Base-by-base conservation (phyloP, 805 yeast genomes). In the Myxozyma nipponensis region DNA sequence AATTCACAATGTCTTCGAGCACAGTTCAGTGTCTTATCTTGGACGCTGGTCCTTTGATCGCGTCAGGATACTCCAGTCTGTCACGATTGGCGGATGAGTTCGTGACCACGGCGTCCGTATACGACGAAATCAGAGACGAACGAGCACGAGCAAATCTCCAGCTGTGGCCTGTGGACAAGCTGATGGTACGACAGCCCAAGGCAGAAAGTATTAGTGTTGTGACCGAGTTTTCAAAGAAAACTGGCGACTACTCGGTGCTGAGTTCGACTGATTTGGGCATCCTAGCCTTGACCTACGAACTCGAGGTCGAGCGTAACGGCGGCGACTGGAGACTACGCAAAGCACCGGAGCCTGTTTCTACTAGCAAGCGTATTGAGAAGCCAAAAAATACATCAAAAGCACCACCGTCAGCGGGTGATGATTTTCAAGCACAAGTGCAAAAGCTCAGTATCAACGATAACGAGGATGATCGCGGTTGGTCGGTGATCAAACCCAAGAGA, bases 41-140 rank as follows among this genome's bases (percentile, higher is more conserved):
- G 58, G 98, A 93, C 76, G 98, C 98, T 2, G 93, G 96, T 44
- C 98, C 98, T 4, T 72, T 93, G 59, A 85, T 93, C 60, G 84
- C 95, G 1, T 95, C 87, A 62, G 76, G 93, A 3, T 86, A 86
- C 10, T 76, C 89, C 2, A 77, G 82, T 19, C 72, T 93, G 40
- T 81, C 82, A 61, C 79, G 77, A 57, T 78, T 76, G 63, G 97
- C 95, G 0, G 68, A 76, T 17, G 67, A 69, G n/a, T 86, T 86
- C 63, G 84, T 74, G 66, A 90, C 97, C 13, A 87, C 97, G 1
- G 97, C 98, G 13, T 90, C 96, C 1, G 98, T 93, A 17, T 80
- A 77, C 61, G 74, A 77, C 26, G 99, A 93, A 71, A 81, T 93
- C 64, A 82, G 78, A 63, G 98, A 93, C 71, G 96, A 84, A 54